A percentile compares a stretch with the other conserved stretches of the same genome.
Evolutionary conservation across 2,329 filamentous ascomycete genomes (phyloP).

Genomic region (Pseudogymnoascus sp.): DNA sequence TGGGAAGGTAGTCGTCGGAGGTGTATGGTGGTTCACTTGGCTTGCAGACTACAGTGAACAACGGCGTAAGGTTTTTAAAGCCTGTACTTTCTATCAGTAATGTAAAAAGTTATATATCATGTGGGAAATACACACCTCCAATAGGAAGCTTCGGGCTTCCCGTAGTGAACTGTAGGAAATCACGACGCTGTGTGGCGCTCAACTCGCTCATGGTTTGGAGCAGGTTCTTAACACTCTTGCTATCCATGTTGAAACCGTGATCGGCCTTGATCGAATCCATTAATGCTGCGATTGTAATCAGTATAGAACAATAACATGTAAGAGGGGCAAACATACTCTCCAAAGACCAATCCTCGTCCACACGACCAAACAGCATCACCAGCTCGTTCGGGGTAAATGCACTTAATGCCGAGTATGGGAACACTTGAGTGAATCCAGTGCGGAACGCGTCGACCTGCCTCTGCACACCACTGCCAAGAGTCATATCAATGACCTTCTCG

Average conservation of each 20-base stretch:
- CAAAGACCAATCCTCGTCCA: constrained; percentile 94
- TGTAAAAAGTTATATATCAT: constrained; percentile 6
- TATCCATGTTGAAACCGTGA: constrained; percentile 98
- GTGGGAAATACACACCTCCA: constrained; percentile 58
- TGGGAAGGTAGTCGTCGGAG: constrained; percentile 96
- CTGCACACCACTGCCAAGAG: constrained; percentile 78
- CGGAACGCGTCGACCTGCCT: constrained; percentile 88
- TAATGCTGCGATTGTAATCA: constrained; percentile 50
- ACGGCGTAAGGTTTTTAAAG: constrained; percentile 92
- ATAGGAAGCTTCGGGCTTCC: constrained; percentile 97
- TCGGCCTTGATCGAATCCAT: constrained; percentile 99
- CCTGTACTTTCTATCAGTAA: constrained; percentile 46
- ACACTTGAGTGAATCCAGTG: constrained; percentile 86
- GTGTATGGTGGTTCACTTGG: constrained; percentile 91
- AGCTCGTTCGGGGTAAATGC: constrained; percentile 94
- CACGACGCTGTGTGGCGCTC: constrained; percentile 62
- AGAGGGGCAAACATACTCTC: constrained; percentile 61
- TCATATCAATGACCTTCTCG: constrained; percentile 84
- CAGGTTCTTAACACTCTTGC: constrained; percentile 86
- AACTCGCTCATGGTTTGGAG: constrained; percentile 93
- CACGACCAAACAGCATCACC: constrained; percentile 85
- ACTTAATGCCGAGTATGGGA: constrained; percentile 84
- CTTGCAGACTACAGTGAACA: constrained; percentile 99
- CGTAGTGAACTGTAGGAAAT: constrained; percentile 96
- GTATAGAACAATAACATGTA: constrained; percentile 7